phyloP scores from a whole-genome alignment of 345 rosid species.

The Carallia brachiata region DNA sequence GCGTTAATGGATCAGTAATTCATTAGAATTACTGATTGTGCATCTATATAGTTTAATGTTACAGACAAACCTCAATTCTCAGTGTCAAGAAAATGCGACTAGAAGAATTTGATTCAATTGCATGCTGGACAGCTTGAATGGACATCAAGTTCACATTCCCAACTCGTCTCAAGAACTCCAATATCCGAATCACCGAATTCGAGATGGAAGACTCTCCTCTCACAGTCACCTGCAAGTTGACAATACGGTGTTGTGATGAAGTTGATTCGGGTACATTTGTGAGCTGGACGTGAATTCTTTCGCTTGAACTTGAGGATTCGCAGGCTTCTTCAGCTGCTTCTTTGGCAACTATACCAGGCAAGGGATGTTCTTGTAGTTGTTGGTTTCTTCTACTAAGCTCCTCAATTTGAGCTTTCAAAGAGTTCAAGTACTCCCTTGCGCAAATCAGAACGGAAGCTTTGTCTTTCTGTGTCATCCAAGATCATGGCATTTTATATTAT shows the following conservation, averaged over 20 bases:
- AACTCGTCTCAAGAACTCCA: constrained; percentile 59
- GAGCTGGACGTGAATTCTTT: constrained; percentile 40
- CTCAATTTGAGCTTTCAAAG: constrained; percentile 47
- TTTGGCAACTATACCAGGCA: not conserved
- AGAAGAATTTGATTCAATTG: constrained; percentile 22
- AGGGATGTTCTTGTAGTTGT: constrained; percentile 43
- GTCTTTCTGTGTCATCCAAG: constrained; percentile 47
- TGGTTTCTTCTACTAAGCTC: constrained; percentile 46
- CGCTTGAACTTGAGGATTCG: constrained; percentile 5
- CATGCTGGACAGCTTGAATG: constrained; percentile 43
- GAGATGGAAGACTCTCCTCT: constrained; percentile 37
- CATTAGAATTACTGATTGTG: not conserved
- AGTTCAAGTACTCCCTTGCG: constrained; percentile 52
- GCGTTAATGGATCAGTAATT: too few relatives aligned
- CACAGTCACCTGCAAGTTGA: constrained; percentile 48
- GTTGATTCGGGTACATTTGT: constrained; percentile 41
- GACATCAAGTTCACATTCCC: constrained; percentile 49
- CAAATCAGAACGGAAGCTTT: constrained; percentile 60
- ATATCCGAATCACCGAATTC: constrained; percentile 45
- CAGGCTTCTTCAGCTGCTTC: constrained; percentile 23
- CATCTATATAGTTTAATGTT: not conserved
- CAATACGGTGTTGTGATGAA: constrained; percentile 29
- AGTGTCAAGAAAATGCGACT: constrained; percentile 45
- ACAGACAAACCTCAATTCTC: constrained; percentile 51
- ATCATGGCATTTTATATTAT: too few relatives aligned